These are phyloP conservation scores for Erysimum cheiri DNA, from an alignment of 441 rosid genomes.

Conservation along the genomic window DNA sequence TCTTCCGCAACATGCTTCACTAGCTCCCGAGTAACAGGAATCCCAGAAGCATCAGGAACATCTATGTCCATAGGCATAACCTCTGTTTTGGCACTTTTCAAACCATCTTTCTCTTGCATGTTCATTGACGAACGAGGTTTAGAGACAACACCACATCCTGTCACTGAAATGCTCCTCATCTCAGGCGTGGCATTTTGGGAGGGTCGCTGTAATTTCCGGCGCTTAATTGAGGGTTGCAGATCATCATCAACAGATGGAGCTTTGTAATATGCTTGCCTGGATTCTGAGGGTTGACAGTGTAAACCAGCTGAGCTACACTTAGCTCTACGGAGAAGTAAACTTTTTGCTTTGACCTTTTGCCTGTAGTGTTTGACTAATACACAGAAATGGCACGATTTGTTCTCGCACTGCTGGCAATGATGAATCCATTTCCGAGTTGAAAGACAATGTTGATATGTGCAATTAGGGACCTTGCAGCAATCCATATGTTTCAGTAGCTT, in stretches of 20 bases:
- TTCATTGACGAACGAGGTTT: conserved; percentile 49
- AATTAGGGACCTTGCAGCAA: conserved; percentile 60
- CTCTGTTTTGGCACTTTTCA: conserved; percentile 56
- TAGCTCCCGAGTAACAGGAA: neutral
- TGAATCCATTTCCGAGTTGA: conserved; percentile 59
- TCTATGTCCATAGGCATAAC: conserved; percentile 62
- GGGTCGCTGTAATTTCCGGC: conserved; percentile 70
- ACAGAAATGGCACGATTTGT: conserved; percentile 75
- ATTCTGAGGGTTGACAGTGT: conserved; percentile 42
- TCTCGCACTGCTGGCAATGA: conserved; percentile 69
- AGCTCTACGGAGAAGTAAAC: conserved; percentile 47
- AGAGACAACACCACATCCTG: conserved; percentile 37
- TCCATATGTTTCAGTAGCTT: conserved; percentile 64
- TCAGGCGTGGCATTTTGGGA: conserved; percentile 51
- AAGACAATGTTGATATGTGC: conserved; percentile 71
- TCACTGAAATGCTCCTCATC: conserved; percentile 4
- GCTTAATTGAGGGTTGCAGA: conserved; percentile 72
- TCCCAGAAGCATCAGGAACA: conserved; percentile 51
- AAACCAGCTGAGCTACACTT: conserved; percentile 47
- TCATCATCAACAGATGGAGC: conserved; percentile 54
- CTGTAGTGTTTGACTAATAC: conserved; percentile 63
- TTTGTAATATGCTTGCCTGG: conserved; percentile 48
- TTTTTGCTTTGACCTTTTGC: conserved; percentile 49
- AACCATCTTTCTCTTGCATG: conserved; percentile 53
- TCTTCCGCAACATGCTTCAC: conserved; percentile 57